Evolutionary conservation across 495 filamentous ascomycete genomes (phyloP).

Genomic region (Hyaloscypha bicolor): DNA sequence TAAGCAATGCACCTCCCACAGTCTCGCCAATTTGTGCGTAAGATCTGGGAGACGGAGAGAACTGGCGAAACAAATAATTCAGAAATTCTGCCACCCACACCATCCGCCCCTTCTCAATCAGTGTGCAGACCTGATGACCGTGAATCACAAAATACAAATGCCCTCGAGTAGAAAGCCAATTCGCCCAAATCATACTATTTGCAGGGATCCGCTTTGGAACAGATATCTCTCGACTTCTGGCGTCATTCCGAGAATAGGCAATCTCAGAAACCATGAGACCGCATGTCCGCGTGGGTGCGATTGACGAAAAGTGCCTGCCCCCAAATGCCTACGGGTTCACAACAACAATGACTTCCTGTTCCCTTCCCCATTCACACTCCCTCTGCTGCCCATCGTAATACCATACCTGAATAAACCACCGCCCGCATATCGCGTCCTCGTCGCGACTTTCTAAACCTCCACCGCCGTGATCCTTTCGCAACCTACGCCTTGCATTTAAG

Average conservation of each 20-base stretch:
- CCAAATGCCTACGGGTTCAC: not conserved
- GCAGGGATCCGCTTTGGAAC: not conserved
- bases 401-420: not conserved
- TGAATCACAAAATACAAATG: not conserved
- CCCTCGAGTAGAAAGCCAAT: not conserved
- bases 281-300: not conserved
- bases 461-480: not conserved
- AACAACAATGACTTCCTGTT: not conserved
- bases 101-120: not conserved
- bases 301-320: not conserved
- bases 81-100: not conserved
- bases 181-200: not conserved
- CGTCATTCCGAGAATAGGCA: not conserved
- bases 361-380: not conserved
- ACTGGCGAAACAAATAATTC: not conserved
- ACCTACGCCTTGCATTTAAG: slow-evolving; percentile 3
- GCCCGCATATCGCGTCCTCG: slow-evolving; percentile 11
- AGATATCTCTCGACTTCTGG: not conserved
- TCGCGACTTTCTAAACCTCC: slow-evolving; percentile 13
- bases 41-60: not conserved
- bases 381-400: not conserved
- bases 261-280: not conserved
- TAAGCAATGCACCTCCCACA: not conserved
- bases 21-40: not conserved
- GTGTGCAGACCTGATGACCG: not conserved